Evolutionary conservation across 108 stramenopile genomes (phyloP).

Genomic region (Nitzschia inconspicua): DNA sequence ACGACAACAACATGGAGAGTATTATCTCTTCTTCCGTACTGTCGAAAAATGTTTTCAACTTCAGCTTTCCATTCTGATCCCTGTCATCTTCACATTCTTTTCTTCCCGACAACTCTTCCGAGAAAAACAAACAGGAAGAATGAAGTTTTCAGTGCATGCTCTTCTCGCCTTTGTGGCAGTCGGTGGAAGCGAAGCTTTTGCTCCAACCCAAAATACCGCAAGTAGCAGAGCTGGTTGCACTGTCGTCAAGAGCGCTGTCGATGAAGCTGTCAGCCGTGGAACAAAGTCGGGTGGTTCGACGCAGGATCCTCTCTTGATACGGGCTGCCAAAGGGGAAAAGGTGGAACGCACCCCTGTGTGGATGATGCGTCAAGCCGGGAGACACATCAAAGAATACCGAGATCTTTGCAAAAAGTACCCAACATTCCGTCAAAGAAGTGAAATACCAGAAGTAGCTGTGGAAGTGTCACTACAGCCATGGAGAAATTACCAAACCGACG

Average conservation of each 20-base stretch:
- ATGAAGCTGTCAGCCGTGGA: constrained; percentile 18
- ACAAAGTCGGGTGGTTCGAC: background rate
- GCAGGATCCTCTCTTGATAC: constrained; percentile 84
- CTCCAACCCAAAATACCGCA: background rate
- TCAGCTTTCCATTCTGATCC: no score
- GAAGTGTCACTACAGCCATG: constrained; percentile 98
- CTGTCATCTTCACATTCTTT: no score
- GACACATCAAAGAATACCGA: constrained; percentile 96
- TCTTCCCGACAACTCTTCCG: no score
- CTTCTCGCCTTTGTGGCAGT: constrained; percentile 8
- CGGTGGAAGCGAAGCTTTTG: constrained; percentile 14
- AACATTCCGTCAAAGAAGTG: constrained; percentile 91
- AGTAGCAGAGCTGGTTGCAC: constrained; percentile 12
- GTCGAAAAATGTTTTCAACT: no score
- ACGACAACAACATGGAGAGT: no score
- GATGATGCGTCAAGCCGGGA: constrained; percentile 99
- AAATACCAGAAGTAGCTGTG: constrained; percentile 97
- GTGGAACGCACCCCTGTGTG: constrained; percentile 97
- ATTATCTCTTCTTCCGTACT: no score
- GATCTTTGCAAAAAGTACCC: constrained; percentile 95
- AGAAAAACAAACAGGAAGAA: background rate
- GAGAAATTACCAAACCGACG: constrained; percentile 94
- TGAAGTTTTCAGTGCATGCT: constrained; percentile 24
- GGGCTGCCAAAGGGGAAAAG: constrained; percentile 94
- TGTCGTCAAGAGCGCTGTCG: constrained; percentile 25